Base-by-base conservation (phyloP, 371 early-diverging fungal genomes). In the Dinochytrium kinnereticum region DNA sequence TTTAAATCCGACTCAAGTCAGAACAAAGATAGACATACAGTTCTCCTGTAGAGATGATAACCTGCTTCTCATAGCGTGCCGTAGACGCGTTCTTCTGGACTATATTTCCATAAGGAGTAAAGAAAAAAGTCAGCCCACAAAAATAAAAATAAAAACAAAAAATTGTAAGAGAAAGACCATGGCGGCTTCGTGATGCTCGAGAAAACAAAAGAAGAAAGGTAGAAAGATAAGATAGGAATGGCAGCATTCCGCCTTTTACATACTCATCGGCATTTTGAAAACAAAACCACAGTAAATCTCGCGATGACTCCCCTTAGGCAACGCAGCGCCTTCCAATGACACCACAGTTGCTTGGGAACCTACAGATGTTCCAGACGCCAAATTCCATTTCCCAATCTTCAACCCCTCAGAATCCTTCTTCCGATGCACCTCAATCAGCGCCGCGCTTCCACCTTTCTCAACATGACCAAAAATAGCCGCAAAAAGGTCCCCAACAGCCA, bases 401-500 rank as follows among this genome's bases (percentile, higher is more conserved):
- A 72, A 13, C 2, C 17, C 30, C 55, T 53, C 69, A 3, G 68
- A 66, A n/a, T 70, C 75, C 26, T 69, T 53, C 30, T 49, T 38
- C 19, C 26, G 74, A 38, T 75, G 75, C 5, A 61, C 75, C 2
- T 65, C 71, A 7, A 39, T 31, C 36, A 30, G 21, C 15, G 34
- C 13, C 31, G 34, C 13, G 37, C 61, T 61, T 33, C 61, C 61
- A 10, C 3, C 68, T 2, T 24, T 5, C 13, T 53, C 71, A 13
- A 13, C 49, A 24, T 55, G 64, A 13, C 26, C 49, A 49, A 70
- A 75, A 19, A 75, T 2, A 3, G 64, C n/a, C 15, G 24, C n/a
- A 51, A 59, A 70, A 10, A 75, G 51, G 1, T 55, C 69, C 19
- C 34, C n/a, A 49, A 75, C 34, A 50, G 70, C 70, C 64, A 75